A percentile compares a stretch with the other conserved stretches of the same genome.
Evolutionary conservation across 495 filamentous ascomycete species (phyloP).

Genomic region (Clohesyomyces aquaticus): DNA sequence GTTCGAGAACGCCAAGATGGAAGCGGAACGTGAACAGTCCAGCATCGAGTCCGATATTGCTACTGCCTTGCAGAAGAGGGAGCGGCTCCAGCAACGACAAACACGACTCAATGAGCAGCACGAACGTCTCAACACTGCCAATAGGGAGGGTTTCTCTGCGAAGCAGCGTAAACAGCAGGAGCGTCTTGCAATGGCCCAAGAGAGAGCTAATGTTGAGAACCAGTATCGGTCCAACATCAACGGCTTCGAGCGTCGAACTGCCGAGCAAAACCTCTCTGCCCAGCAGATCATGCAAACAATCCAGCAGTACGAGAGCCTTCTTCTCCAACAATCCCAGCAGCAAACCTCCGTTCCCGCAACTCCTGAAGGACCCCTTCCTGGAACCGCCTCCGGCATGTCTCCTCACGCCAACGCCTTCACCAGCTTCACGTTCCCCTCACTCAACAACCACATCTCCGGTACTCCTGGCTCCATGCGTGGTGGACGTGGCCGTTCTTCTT

Average conservation of each 20-base stretch:
- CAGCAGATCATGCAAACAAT: conserved; percentile 31
- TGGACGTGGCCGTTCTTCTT: conserved; percentile 62
- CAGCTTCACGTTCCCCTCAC: conserved; percentile 44
- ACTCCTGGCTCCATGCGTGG: conserved; percentile 38
- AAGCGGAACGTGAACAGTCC: conserved; percentile 66
- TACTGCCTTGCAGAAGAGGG: conserved; percentile 71
- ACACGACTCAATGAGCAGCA: conserved; percentile 78
- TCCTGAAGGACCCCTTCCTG: conserved; percentile 45
- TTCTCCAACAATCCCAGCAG: conserved; percentile 33
- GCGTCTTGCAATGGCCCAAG: conserved; percentile 66
- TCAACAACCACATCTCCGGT: conserved; percentile 29
- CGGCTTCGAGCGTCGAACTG: conserved; percentile 33
- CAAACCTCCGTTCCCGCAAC: conserved; percentile 39
- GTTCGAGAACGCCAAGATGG: conserved; percentile 63
- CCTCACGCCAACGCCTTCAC: conserved; percentile 34
- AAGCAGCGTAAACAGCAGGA: conserved; percentile 72
- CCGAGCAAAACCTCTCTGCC: conserved; percentile 27
- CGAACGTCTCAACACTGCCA: conserved; percentile 75
- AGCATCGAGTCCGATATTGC: conserved; percentile 67
- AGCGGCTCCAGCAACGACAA: conserved; percentile 75
- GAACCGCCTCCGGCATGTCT: conserved; percentile 31
- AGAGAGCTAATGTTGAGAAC: conserved; percentile 63
- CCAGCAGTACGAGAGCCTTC: conserved; percentile 35
- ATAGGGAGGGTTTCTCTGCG: conserved; percentile 73
- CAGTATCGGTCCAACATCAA: conserved; percentile 48